Evolutionary conservation across 345 rosid genomes (phyloP), one percentile per base, ranked within the genome.

Genomic region (Ceriops tagal): DNA sequence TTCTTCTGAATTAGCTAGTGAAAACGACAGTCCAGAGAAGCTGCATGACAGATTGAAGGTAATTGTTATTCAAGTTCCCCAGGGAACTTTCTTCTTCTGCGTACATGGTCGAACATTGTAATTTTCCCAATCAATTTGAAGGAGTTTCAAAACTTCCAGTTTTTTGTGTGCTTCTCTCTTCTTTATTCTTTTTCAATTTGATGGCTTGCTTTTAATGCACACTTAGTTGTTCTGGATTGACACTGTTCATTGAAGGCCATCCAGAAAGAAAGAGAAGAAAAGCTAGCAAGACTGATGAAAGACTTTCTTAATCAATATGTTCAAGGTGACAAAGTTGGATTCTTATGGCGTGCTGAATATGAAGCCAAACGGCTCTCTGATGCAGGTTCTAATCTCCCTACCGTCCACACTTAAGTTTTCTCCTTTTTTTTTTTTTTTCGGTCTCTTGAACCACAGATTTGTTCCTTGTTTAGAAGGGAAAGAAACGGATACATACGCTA

Each of bases 211-310:
- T 34, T 21, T 13, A 0, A 67, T 21, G 49, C 8, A 24, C 6
- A 24, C 28, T 56, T 56, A 6, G 11, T 56, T 56, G 59, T 73
- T 70, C 46, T 26, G 18, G 20, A 39, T 4, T 57, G 61, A 9
- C 30, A n/a, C 43, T 27, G 19, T 58, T 70, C 60, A 26, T 68
- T 61, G 70, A 76, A 85, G 93, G 87, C 79, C 66, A 83, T 85
- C 61, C 93, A 88, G 67, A 88, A 67, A 67, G 93, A 86, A 78
- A 83, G 93, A 77, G 93, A 88, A 72, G 93, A 88, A 72, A 84
- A 85, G 82, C 84, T 88, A 61, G 89, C 91, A 52, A 76, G 78
- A 69, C 67, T 59, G 9, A 80, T 88, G 37, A 83, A 68, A 78
- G 82, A 79, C 70, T 82, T 83, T 58, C 86, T 86, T 19, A 80